phyloP scores from a whole-genome alignment of 164 flowering plant genomes.

The Kalanchoe fedtschenkoi region DNA sequence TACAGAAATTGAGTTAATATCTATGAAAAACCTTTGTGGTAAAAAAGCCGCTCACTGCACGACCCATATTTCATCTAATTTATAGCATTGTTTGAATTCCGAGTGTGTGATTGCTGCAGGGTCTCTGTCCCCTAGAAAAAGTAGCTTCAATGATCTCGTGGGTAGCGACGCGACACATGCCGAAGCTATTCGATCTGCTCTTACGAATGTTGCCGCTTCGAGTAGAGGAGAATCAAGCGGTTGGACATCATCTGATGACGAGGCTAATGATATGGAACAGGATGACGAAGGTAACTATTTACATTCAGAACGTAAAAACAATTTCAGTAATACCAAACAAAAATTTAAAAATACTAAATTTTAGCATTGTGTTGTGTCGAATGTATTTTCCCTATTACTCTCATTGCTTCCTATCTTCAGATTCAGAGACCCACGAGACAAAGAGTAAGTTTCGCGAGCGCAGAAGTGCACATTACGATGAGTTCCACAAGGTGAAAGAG shows the following conservation, averaged over 20 bases:
- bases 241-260: constrained; percentile 96
- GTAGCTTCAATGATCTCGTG: constrained; percentile 34
- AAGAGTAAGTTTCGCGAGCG: constrained; percentile 58
- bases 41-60: neutral
- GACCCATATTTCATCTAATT: neutral
- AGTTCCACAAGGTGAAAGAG: constrained; percentile 71
- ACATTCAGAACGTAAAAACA: too few relatives aligned
- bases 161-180: constrained; percentile 41
- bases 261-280: constrained; percentile 72
- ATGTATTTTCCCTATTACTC: neutral
- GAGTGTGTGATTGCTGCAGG: constrained; percentile 26
- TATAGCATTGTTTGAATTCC: neutral
- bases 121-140: constrained; percentile 48
- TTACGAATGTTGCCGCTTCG: constrained; percentile 71
- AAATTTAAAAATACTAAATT: neutral
- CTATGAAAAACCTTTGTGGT: neutral
- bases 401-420: constrained; percentile 7
- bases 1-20: too few relatives aligned
- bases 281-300: constrained; percentile 50
- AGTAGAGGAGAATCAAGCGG: constrained; percentile 39
- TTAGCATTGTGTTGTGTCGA: too few relatives aligned
- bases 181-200: constrained; percentile 63
- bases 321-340: neutral
- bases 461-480: constrained; percentile 79
- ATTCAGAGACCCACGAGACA: constrained; percentile 33